Base-by-base conservation (phyloP, 257 asterid species). In the Fraxinus cuspidata region DNA sequence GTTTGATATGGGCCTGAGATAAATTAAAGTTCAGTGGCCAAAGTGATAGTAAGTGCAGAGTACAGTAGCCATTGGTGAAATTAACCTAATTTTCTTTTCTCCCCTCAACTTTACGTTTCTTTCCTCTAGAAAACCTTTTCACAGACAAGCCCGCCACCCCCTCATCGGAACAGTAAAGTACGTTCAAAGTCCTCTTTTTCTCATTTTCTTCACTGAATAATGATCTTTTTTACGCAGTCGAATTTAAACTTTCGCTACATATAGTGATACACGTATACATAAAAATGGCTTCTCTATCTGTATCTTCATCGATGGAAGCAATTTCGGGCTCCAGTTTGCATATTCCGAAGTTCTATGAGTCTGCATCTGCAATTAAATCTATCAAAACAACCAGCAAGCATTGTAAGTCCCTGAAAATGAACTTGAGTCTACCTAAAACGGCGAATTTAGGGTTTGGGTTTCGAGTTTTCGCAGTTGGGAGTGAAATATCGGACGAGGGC, bases 251-350 rank as follows among this genome's bases (percentile, higher is more conserved):
- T 47, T 18, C 23, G 60, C 21, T 18, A 49, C 60, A 49, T 49
- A 18, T 16, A 49, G 60, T 49, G 19, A 49, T 49, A 49, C 0
- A 49, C 21, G 60, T 49, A 49, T 18, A 49, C 60, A 4, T 49
- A 5, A 10, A 19, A 38, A 66, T 75, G 84, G 76, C 84, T 71
- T 83, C 87, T 34, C 79, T 77, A 29, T 67, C 73, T 71, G 74
- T 73, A 8, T 79, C 88, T 47, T 76, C 87, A 69, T 72, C 89
- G 67, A 83, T 88, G 91, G 97, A 93, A 73, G 88, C 96, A 49
- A 82, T 89, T 42, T 81, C 93, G 4, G 58, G 85, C 79, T 81
- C 90, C 63, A 72, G 80, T 76, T 80, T 49, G 60, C 60, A 84
- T 38, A 42, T 83, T 51, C 84, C 89, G 73, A 84, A 81, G 74